Evolutionary conservation across 805 yeast genomes (phyloP), one percentile per base, ranked within the genome.

Genomic region (Ogataea dorogensis): DNA sequence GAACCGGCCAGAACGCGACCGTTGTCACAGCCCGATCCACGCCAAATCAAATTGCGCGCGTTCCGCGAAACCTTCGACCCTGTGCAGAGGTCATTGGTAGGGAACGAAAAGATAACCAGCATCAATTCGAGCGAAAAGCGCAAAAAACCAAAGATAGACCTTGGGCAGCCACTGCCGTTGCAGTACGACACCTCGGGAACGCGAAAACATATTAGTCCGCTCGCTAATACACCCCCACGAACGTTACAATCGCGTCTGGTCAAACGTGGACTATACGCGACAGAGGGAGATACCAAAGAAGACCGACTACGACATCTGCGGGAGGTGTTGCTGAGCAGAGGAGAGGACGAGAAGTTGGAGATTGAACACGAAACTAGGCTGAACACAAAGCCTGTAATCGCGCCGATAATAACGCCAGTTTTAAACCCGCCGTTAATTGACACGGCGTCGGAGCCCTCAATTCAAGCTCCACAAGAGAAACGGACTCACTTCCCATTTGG

Each of bases 131-230:
- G n/a, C 23, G 17, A 12, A 17, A 27, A 25, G 27, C 19, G 31
- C 21, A 24, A 35, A 32, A 32, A 24, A 19, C 19, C 31, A 3
- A 39, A 36, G 18, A 31, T 40, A 5, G 50, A 47, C 12, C 35
- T 54, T 17, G 60, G 60, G 3, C 43, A 45, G 24, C 61, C 61
- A 2, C 33, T 56, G 17, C 61, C 61, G 5, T 37, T 56, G 20
- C 36, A 40, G 3, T 56, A 56, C 25, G 13, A 38, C 9, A 17
- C 31, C 24, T 14, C 17, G 5, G 7, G 2, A 15, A 12, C 18
- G 9, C 25, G 11, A 16, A 17, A 27, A 7, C 25, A 6, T n/a
- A n/a, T 15, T 7, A 7, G 17, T 11, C 12, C 16, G 7, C 24
- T 18, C 11, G n/a, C n/a, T n/a, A 23, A 3, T 10, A 13, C 25